Percentiles rank a stretch among this genome's conserved stretches.
phyloP scores from a whole-genome alignment of 1,284 basidiomycete species.

The Puccinia horiana region DNA sequence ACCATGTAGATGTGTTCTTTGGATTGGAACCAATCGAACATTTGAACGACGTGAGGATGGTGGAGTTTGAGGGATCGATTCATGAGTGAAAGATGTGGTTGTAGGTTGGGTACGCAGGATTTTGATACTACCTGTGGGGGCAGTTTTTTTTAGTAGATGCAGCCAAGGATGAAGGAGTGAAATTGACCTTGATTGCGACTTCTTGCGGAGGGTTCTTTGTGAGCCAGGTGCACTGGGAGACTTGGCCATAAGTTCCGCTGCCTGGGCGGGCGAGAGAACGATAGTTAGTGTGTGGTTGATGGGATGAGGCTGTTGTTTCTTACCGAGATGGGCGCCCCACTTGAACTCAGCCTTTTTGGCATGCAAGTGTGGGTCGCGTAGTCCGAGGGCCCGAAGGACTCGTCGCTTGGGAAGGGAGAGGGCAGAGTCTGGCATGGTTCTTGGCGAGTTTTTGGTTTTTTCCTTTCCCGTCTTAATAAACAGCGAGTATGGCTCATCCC shows the following conservation, averaged over 20 bases:
- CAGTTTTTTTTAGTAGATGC: too few relatives aligned
- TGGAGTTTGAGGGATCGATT: not conserved
- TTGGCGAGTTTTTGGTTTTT: not conserved
- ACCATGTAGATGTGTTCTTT: slow-evolving; percentile 38
- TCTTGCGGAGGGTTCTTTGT: slow-evolving; percentile 14
- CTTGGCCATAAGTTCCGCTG: slow-evolving; percentile 38
- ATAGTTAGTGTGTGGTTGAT: not conserved
- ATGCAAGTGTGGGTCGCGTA: slow-evolving; percentile 40
- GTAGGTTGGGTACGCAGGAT: slow-evolving; percentile 12
- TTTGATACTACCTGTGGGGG: slow-evolving; percentile 45
- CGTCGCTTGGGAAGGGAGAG: slow-evolving; percentile 18
- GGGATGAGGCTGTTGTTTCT: not conserved
- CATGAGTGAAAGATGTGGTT: slow-evolving; percentile 24
- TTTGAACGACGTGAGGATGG: slow-evolving; percentile 37
- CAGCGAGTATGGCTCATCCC: too few relatives aligned
- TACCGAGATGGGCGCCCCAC: slow-evolving; percentile 47
- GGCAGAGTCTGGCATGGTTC: not conserved
- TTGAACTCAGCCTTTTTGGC: slow-evolving; percentile 35
- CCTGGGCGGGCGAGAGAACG: not conserved
- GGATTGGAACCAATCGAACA: slow-evolving; percentile 47
- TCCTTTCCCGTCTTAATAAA: not conserved
- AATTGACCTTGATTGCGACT: slow-evolving; percentile 37
- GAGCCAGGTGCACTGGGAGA: slow-evolving; percentile 36
- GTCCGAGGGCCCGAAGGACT: slow-evolving; percentile 19
- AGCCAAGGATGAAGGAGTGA: not conserved